Percentiles rank a stretch among this genome's conserved stretches.
Conservation (phyloP, 2,329 filamentous ascomycete genomes). For the Chalaropsis thielavioides region DNA sequence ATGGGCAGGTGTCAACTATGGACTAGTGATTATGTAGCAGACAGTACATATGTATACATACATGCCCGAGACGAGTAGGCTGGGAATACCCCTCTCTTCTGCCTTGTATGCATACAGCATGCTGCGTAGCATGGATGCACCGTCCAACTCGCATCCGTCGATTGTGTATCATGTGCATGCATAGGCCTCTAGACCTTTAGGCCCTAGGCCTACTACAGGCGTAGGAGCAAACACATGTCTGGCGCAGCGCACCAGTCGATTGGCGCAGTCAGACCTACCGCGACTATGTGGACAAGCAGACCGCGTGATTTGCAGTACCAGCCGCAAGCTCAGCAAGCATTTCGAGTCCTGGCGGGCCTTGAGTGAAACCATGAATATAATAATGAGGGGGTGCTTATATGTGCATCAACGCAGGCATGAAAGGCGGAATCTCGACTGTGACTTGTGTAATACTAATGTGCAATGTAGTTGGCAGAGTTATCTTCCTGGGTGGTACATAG, state of each 20-base stretch:
- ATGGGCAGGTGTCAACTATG: not conserved
- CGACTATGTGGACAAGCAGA: too few species aligned
- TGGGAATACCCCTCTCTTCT: not conserved
- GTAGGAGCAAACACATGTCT: not conserved
- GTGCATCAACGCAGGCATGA: not conserved
- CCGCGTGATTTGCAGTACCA: too few species aligned
- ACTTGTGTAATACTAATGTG: not conserved
- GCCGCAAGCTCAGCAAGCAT: not conserved
- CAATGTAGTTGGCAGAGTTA: not conserved
- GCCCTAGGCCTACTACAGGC: not conserved
- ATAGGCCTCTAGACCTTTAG: too few species aligned
- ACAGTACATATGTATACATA: too few species aligned
- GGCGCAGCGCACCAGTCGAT: not conserved
- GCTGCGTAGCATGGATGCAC: not conserved
- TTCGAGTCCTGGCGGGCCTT: not conserved
- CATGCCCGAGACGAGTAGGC: not conserved
- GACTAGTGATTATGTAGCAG: not conserved
- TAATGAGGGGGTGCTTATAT: too few species aligned
- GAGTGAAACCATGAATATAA: not conserved
- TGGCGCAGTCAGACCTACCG: not conserved
- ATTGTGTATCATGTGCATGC: not conserved
- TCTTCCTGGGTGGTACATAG: not conserved
- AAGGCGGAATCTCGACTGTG: not conserved
- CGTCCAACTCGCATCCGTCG: not conserved
- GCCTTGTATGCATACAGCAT: constrained; percentile 9